A percentile compares a stretch with the other conserved stretches of the same genome.
Conservation (phyloP, 768 basidiomycete species). For the Podaxis sp. region DNA sequence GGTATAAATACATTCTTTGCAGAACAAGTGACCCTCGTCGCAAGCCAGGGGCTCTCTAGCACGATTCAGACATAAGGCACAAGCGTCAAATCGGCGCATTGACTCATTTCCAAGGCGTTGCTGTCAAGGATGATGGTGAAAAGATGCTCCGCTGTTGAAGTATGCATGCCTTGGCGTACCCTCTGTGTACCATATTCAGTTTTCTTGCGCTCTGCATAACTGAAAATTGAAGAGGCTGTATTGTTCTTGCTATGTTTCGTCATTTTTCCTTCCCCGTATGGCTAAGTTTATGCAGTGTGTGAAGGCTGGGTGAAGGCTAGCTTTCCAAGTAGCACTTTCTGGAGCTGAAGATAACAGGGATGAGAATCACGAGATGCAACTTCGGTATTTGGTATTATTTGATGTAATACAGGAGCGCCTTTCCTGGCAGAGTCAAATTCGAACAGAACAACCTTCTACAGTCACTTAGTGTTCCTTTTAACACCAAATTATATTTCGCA, state of each 20-base stretch:
- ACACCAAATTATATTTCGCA: too few species aligned
- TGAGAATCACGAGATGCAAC: too few species aligned
- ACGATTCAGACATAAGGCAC: constrained; percentile 79
- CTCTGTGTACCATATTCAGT: constrained; percentile 81
- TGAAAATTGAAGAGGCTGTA: constrained; percentile 85
- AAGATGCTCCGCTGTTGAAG: background rate
- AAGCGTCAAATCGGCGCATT: constrained; percentile 89
- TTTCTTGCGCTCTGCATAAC: constrained; percentile 85
- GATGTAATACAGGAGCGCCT: too few species aligned
- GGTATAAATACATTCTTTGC: constrained; percentile 89
- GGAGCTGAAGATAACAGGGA: too few species aligned
- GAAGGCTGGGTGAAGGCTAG: too few species aligned
- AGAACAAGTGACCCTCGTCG: constrained; percentile 85
- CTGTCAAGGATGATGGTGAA: constrained; percentile 23
- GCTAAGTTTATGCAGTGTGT: background rate
- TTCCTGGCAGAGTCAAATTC: too few species aligned
- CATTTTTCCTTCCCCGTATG: constrained; percentile 35
- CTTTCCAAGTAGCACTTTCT: too few species aligned
- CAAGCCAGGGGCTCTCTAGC: constrained; percentile 86
- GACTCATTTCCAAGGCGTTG: constrained; percentile 88
- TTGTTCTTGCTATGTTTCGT: constrained; percentile 91
- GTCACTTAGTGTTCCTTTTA: too few species aligned
- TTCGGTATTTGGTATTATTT: too few species aligned
- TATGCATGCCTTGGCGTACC: constrained; percentile 30
- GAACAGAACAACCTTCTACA: too few species aligned